phyloP scores from a whole-genome alignment of 2,329 filamentous ascomycete species.

The Aspergillus sp. region DNA sequence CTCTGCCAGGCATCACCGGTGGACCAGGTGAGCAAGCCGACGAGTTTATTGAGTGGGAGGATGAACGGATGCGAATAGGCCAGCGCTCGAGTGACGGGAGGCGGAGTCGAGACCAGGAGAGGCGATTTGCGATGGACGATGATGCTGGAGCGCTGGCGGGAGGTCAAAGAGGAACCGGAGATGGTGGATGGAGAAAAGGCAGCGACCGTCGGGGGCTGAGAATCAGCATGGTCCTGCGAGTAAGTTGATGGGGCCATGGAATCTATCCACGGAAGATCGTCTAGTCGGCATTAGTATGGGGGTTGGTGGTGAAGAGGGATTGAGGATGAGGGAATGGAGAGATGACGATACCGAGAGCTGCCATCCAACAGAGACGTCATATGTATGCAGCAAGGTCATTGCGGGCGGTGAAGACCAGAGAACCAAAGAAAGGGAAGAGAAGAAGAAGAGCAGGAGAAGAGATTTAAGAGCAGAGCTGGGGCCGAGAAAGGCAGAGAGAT shows the following conservation, averaged over 20 bases:
- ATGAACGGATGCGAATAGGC: constrained; percentile 96
- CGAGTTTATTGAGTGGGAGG: constrained; percentile 80
- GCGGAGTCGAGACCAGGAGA: constrained; percentile 85
- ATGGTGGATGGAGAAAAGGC: constrained; percentile 85
- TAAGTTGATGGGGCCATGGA: constrained; percentile 50
- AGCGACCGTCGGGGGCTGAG: constrained; percentile 72
- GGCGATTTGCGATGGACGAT: constrained; percentile 97
- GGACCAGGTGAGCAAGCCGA: constrained; percentile 88
- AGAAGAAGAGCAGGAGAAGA: constrained; percentile 3
- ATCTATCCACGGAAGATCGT: constrained; percentile 54
- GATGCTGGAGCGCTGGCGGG: constrained; percentile 81
- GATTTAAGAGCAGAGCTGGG: not conserved
- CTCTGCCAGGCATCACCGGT: constrained; percentile 94
- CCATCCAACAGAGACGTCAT: constrained; percentile 47
- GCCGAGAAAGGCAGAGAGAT: constrained; percentile 1
- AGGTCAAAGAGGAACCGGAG: constrained; percentile 64
- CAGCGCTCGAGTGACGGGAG: constrained; percentile 87
- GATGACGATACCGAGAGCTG: constrained; percentile 46
- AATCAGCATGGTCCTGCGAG: constrained; percentile 39
- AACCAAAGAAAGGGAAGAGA: constrained; percentile 1
- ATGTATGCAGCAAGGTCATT: constrained; percentile 30
- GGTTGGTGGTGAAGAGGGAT: not conserved
- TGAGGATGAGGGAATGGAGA: constrained; percentile 2
- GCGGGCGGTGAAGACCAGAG: constrained; percentile 22
- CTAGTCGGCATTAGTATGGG: constrained; percentile 18